phyloP scores from a whole-genome alignment of 768 basidiomycete species.

The Termitomyces sp. region DNA sequence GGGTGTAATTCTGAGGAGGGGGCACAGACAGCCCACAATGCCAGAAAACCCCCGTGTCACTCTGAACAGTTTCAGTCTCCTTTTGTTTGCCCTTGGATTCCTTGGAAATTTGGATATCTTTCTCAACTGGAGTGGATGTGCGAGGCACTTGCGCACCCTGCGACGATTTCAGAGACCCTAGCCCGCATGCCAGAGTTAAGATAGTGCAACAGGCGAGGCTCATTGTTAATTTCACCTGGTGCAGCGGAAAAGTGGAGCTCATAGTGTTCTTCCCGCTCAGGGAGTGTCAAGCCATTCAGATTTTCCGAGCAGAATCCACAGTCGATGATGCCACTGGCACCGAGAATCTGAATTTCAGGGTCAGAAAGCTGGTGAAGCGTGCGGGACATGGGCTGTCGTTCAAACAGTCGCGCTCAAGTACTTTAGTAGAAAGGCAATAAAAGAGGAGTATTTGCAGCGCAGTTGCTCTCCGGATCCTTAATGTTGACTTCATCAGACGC shows the following conservation, averaged over 20 bases:
- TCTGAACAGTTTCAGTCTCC: constrained; percentile 8
- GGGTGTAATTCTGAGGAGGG: constrained; percentile 54
- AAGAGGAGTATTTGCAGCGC: neutral
- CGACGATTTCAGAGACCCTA: neutral
- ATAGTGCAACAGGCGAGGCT: neutral
- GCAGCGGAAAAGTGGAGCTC: constrained; percentile 36
- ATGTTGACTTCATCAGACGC: neutral
- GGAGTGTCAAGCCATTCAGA: constrained; percentile 30
- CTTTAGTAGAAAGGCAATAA: neutral
- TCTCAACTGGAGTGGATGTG: neutral
- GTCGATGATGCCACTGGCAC: constrained; percentile 10
- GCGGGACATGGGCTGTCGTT: neutral
- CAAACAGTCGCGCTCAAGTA: neutral
- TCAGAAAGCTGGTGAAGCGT: neutral
- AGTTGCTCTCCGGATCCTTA: too few species aligned
- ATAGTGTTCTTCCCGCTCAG: constrained; percentile 51
- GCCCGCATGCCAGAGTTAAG: neutral
- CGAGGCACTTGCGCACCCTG: neutral
- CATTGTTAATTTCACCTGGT: neutral
- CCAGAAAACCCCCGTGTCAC: constrained; percentile 60
- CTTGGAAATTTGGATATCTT: neutral
- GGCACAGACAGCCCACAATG: constrained; percentile 34
- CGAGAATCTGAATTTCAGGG: constrained; percentile 8
- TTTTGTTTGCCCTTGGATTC: constrained; percentile 6
- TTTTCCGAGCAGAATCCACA: constrained; percentile 51